Evolutionary conservation across 1,284 basidiomycete species (phyloP).

Genomic region (Tylopilus sp.): DNA sequence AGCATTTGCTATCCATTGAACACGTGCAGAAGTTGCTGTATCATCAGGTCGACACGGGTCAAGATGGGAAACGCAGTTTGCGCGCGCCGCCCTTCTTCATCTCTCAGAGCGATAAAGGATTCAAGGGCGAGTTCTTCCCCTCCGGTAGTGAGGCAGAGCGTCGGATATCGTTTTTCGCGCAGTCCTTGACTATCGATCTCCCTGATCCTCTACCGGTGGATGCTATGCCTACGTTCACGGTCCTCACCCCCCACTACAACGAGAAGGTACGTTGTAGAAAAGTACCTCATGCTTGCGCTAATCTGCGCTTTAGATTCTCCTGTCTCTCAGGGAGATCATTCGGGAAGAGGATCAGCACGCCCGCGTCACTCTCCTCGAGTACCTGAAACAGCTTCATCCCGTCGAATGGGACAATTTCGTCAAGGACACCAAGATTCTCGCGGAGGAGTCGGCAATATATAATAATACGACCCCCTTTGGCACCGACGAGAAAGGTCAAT

Average conservation of each 20-base stretch:
- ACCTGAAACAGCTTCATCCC: conserved; percentile 96
- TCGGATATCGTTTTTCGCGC: conserved; percentile 94
- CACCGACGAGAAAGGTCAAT: conserved; percentile 79
- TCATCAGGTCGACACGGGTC: conserved; percentile 84
- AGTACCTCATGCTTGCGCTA: conserved; percentile 5
- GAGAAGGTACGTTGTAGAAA: conserved; percentile 62
- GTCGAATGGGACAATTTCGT: conserved; percentile 99
- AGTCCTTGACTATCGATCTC: conserved; percentile 85
- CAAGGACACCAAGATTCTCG: conserved; percentile 98
- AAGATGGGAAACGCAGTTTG: conserved; percentile 80
- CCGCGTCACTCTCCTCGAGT: conserved; percentile 90
- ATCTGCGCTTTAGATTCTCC: conserved; percentile 57
- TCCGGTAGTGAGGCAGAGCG: conserved; percentile 88
- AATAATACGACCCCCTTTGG: conserved; percentile 77
- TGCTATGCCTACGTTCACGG: conserved; percentile 96
- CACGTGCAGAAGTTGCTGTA: conserved; percentile 93
- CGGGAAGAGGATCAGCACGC: conserved; percentile 94
- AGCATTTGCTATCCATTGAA: conserved; percentile 92
- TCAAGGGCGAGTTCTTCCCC: conserved; percentile 91
- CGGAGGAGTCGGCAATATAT: conserved; percentile 89
- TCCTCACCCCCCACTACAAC: conserved; percentile 91
- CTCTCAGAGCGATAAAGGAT: conserved; percentile 77
- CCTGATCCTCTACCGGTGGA: conserved; percentile 89
- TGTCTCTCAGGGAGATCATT: conserved; percentile 93
- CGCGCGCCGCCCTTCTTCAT: conserved; percentile 94